Conservation (phyloP, 2,329 filamentous ascomycete genomes). For the Alternaria brassicicola region DNA sequence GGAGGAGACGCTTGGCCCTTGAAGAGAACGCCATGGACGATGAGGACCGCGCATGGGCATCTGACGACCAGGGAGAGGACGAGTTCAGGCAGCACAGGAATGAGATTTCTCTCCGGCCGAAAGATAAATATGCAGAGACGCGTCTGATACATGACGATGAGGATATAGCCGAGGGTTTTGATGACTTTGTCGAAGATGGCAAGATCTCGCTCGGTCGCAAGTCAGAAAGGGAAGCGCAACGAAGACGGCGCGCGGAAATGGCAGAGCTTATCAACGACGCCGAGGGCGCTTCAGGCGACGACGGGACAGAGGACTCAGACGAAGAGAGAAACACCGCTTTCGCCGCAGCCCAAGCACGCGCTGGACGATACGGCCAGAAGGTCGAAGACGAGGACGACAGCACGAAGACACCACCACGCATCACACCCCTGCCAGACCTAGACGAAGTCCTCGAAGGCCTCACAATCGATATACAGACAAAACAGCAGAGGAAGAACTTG, state of each 20-base stretch:
- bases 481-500: constrained; percentile 64
- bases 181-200: constrained; percentile 87
- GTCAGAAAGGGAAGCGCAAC: constrained; percentile 73
- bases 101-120: constrained; percentile 58
- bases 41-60: constrained; percentile 51
- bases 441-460: constrained; percentile 69
- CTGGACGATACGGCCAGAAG: constrained; percentile 76
- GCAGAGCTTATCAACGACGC: constrained; percentile 81
- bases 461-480: constrained; percentile 64
- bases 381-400: constrained; percentile 51
- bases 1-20: constrained; percentile 78
- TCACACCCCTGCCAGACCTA: constrained; percentile 78
- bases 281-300: constrained; percentile 72
- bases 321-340: constrained; percentile 75
- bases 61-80: constrained; percentile 48
- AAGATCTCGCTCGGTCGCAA: constrained; percentile 77
- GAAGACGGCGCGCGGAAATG: constrained; percentile 75
- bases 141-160: constrained; percentile 85
- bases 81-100: constrained; percentile 47
- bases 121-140: constrained; percentile 69
- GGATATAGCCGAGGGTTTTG: constrained; percentile 90
- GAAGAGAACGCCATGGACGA: constrained; percentile 66
- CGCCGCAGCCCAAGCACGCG: constrained; percentile 82
- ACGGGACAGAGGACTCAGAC: constrained; percentile 70
- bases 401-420: constrained; percentile 70